Evolutionary conservation across 768 basidiomycete genomes (phyloP).

Genomic region (Tephrocybe sp.): DNA sequence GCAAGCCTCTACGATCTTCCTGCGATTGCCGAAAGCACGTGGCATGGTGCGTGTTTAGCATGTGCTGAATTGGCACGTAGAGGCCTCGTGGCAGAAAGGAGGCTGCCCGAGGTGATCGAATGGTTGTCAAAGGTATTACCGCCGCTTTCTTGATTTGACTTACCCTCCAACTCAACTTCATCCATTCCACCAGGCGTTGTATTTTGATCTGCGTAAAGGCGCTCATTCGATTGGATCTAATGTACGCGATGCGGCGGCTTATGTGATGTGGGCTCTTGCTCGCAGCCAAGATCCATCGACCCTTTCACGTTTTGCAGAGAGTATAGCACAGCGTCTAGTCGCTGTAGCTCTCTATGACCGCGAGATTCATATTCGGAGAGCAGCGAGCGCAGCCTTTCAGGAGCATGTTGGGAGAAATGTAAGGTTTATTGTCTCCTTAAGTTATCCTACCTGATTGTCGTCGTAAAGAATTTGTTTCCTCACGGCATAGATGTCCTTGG

Average conservation of each 20-base stretch:
- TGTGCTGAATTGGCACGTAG: slow-evolving; percentile 90
- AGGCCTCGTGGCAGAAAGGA: slow-evolving; percentile 59
- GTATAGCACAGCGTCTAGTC: slow-evolving; percentile 70
- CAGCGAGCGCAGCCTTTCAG: slow-evolving; percentile 96
- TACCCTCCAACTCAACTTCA: not conserved
- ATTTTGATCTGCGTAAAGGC: slow-evolving; percentile 89
- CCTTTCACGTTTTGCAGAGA: slow-evolving; percentile 57
- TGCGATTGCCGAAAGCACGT: slow-evolving; percentile 78
- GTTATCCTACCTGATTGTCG: not conserved
- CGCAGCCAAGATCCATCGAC: slow-evolving; percentile 63
- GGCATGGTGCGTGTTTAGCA: slow-evolving; percentile 94
- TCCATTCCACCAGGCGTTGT: slow-evolving; percentile 65
- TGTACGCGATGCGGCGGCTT: slow-evolving; percentile 92
- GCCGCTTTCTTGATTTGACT: slow-evolving; percentile 4
- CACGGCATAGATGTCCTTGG: slow-evolving; percentile 92
- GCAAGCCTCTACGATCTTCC: slow-evolving; percentile 69
- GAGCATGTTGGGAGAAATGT: slow-evolving; percentile 95
- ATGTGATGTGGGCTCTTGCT: slow-evolving; percentile 93
- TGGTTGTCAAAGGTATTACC: slow-evolving; percentile 76
- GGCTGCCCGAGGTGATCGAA: slow-evolving; percentile 61
- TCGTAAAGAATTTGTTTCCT: slow-evolving; percentile 74
- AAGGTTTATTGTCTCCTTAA: slow-evolving; percentile 25
- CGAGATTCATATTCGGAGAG: slow-evolving; percentile 90
- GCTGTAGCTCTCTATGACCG: slow-evolving; percentile 86
- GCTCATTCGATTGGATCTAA: slow-evolving; percentile 92